A percentile compares a stretch with the other conserved stretches of the same genome.
Evolutionary conservation across 345 rosid genomes (phyloP).

Genomic region (Reutealis trisperma): DNA sequence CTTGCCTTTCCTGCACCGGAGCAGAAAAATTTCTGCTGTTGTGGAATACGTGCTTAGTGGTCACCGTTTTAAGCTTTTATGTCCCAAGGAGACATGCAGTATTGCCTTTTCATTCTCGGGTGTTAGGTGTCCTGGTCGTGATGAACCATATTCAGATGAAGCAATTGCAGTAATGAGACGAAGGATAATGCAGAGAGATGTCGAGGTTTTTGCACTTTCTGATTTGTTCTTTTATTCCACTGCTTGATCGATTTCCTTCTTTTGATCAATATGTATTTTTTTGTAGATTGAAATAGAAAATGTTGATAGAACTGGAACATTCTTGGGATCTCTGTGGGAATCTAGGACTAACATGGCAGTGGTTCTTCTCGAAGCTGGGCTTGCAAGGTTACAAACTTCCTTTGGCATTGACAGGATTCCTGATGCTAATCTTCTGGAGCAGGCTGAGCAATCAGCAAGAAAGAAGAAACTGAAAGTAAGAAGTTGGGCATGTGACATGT

Average conservation of each 20-base stretch:
- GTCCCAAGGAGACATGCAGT: conserved; percentile 94
- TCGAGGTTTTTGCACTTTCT: conserved; percentile 57
- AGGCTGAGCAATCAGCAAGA: conserved; percentile 87
- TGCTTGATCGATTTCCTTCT: conserved; percentile 9
- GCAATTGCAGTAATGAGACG: conserved; percentile 93
- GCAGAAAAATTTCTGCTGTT: conserved; percentile 72
- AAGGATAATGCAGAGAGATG: conserved; percentile 95
- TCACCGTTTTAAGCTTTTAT: conserved; percentile 90
- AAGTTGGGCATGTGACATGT: not conserved
- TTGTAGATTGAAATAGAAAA: conserved; percentile 88
- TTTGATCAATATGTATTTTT: conserved; percentile 10
- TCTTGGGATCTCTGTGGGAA: conserved; percentile 97
- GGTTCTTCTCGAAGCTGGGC: conserved; percentile 88
- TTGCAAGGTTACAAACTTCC: conserved; percentile 83
- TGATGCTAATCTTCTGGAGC: conserved; percentile 81
- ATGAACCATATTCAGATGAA: conserved; percentile 87
- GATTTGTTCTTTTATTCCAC: conserved; percentile 7
- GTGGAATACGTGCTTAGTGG: conserved; percentile 98
- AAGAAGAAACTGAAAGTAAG: conserved; percentile 83
- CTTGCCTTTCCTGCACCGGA: conserved; percentile 77
- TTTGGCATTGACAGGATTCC: conserved; percentile 81
- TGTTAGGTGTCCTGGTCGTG: conserved; percentile 96
- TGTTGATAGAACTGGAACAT: conserved; percentile 92
- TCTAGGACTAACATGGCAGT: conserved; percentile 69
- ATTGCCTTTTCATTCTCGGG: conserved; percentile 98